Evolutionary conservation across 208 protist species (phyloP), one percentile per base, ranked within the genome.

Genomic region (Herpetomonas samuelpessoai): DNA sequence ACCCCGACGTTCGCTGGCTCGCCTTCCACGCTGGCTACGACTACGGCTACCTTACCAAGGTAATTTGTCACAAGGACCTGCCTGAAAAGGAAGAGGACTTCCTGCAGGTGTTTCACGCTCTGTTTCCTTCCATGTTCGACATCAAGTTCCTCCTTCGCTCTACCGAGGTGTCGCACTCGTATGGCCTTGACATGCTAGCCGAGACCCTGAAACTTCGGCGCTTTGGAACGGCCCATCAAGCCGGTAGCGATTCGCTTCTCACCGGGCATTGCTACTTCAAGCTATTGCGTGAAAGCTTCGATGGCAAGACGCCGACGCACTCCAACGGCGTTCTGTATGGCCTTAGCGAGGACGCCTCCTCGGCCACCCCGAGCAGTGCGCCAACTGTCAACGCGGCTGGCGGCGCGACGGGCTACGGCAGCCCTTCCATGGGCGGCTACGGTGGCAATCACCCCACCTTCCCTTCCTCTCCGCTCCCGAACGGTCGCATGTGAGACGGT

Each of bases 11-110:
- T 19, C 90, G 83, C 60, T 99, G 98, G 98, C 86, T 99, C 19
- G 95, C 96, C 19, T 99, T 99, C 79, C 98, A 99, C 61, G 91
- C 93, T 16, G 98, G 97, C 64, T 99, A 99, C 79, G 98, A 99
- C 80, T 99, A 99, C 87, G 98, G 96, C 35, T 99, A 99, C 70
- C 74, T 99, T 38, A 84, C 97, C 19, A 98, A 99, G 69, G 83
- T 98, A 12, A 77, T 99, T 16, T 99, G 95, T 46, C 91, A 90
- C 78, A 91, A 92, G 67, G 86, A 94, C 28, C 81, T 99, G 46
- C 98, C 98, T 3, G 82, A 91, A 51, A 87, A 96, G 48, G 98
- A 99, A 75, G 77, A 94, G 29, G 97, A 98, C 31, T 99, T 99
- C 71, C 91, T 98, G 65, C 84, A 96, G 44, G 76, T 97, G 2